Evolutionary conservation across 306 rosid genomes (phyloP).

Genomic region (Lablab purpureus): DNA sequence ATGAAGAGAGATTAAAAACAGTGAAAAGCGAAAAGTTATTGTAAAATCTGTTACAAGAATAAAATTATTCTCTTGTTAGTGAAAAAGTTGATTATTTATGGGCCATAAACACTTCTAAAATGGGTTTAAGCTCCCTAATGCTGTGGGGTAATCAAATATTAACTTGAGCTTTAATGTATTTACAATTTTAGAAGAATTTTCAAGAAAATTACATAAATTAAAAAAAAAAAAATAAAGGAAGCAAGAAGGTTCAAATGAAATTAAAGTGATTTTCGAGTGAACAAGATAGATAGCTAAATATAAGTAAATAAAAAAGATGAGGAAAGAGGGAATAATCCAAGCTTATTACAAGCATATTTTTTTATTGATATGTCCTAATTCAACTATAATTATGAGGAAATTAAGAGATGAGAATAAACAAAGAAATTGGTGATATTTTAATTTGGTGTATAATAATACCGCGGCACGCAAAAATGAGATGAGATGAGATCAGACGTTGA

Average conservation of each 20-base stretch:
- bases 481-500: constrained; percentile 51
- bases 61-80: neutral
- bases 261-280: neutral
- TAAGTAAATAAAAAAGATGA: neutral
- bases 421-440: constrained; percentile 9
- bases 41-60: neutral
- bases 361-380: constrained; percentile 14
- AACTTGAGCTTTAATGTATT: neutral
- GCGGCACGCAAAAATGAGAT: neutral
- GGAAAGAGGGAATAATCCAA: neutral
- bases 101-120: neutral
- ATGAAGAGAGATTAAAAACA: neutral
- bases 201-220: too few species aligned
- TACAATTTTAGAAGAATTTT: too few species aligned
- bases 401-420: constrained; percentile 19
- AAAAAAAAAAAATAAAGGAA: too few species aligned
- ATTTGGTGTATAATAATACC: constrained; percentile 4
- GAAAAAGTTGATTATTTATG: neutral
- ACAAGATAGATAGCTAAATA: neutral
- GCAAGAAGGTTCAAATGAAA: neutral
- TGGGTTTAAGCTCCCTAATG: neutral
- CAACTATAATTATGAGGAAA: constrained; percentile 5
- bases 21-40: neutral
- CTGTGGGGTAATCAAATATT: neutral
- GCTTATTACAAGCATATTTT: neutral